Evolutionary conservation across 2,329 filamentous ascomycete species (phyloP).

Genomic region (Coniochaeta ligniaria): DNA sequence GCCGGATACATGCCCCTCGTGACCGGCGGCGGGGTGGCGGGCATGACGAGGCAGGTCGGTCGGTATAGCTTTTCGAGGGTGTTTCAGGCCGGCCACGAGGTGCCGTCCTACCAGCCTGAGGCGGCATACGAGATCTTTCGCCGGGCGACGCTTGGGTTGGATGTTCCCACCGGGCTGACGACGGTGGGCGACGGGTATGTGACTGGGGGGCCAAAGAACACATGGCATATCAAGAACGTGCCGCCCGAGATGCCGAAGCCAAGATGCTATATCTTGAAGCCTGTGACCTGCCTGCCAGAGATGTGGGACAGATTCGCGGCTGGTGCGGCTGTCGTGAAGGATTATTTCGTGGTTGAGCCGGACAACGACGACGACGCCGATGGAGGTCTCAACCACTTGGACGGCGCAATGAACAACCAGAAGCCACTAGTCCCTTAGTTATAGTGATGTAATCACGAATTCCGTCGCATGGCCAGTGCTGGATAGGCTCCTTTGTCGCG

Average conservation of each 20-base stretch:
- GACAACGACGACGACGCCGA: neutral
- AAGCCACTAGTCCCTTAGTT: neutral
- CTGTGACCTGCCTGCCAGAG: neutral
- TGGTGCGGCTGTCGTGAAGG: conserved; percentile 1
- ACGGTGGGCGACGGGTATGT: conserved; percentile 6
- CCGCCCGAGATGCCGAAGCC: conserved; percentile 1
- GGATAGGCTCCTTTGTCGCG: neutral
- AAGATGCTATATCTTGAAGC: conserved; percentile 4
- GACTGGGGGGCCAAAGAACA: conserved; percentile 6
- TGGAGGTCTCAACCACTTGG: neutral
- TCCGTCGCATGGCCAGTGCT: neutral
- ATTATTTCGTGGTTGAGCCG: neutral
- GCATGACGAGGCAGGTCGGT: conserved; percentile 59
- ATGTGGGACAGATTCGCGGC: conserved; percentile 1
- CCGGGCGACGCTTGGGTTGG: conserved; percentile 24
- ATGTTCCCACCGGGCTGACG: conserved; percentile 9
- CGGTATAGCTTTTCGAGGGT: conserved; percentile 56
- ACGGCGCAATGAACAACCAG: neutral
- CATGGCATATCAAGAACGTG: conserved; percentile 6
- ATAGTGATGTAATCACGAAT: neutral
- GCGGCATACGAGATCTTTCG: conserved; percentile 40
- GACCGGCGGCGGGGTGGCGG: conserved; percentile 40
- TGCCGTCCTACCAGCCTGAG: conserved; percentile 42
- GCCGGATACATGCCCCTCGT: conserved; percentile 59
- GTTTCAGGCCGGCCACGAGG: conserved; percentile 51